These are phyloP conservation scores for Limtongia smithiae DNA, from an alignment of 805 yeast genomes.

Conservation along the genomic window DNA sequence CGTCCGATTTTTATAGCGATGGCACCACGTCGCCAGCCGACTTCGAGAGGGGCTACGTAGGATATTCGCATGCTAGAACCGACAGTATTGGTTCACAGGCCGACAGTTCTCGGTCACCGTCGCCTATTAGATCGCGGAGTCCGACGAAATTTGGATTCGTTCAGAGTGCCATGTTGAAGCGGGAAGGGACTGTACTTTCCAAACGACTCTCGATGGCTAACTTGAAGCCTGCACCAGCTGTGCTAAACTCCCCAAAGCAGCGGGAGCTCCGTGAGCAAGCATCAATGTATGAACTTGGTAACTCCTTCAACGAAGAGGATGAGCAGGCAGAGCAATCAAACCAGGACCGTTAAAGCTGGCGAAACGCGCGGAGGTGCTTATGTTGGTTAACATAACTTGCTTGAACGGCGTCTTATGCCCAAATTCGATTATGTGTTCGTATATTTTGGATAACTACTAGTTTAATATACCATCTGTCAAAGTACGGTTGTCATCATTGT, in stretches of 20 bases:
- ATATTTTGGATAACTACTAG: too few relatives aligned
- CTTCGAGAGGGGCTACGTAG: constrained; percentile 15
- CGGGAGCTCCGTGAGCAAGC: not conserved
- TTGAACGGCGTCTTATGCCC: too few relatives aligned
- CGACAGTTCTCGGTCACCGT: constrained; percentile 12
- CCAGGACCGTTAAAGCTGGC: too few relatives aligned
- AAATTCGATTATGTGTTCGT: too few relatives aligned
- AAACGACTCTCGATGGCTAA: constrained; percentile 22
- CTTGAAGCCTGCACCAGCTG: constrained; percentile 22
- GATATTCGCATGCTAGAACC: not conserved
- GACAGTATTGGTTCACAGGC: not conserved
- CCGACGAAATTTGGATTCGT: constrained; percentile 23
- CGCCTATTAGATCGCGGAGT: constrained; percentile 16
- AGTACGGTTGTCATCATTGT: too few relatives aligned
- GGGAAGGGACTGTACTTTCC: constrained; percentile 8
- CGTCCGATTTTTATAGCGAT: constrained; percentile 22
- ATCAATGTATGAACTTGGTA: too few relatives aligned
- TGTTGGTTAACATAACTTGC: too few relatives aligned
- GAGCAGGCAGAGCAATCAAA: not conserved
- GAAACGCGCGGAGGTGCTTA: too few relatives aligned
- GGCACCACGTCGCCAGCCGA: constrained; percentile 16
- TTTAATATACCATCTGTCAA: too few relatives aligned
- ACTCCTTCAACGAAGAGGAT: not conserved
- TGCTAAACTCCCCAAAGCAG: constrained; percentile 8
- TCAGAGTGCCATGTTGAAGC: constrained; percentile 23